These are phyloP conservation scores for Fusarium denticulatum DNA, from an alignment of 2,329 filamentous ascomycete species.

Conservation along the genomic window DNA sequence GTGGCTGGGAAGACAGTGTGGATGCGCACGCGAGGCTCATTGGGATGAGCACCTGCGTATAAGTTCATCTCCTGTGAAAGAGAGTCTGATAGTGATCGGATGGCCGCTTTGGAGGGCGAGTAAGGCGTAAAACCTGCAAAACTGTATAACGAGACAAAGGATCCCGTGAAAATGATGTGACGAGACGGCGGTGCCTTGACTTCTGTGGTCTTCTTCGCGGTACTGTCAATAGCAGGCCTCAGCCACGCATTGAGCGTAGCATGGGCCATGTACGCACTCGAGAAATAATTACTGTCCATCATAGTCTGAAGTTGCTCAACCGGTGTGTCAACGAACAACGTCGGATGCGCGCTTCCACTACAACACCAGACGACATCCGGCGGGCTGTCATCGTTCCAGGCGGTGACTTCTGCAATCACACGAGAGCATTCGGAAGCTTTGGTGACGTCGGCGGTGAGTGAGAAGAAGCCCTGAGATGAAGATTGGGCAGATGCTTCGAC, in stretches of 20 bases:
- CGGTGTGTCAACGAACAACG: conserved; percentile 27
- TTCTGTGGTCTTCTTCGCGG: background rate
- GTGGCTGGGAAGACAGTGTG: conserved; percentile 31
- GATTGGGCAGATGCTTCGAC: conserved; percentile 8
- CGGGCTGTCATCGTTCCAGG: conserved; percentile 10
- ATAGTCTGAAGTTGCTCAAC: conserved; percentile 30
- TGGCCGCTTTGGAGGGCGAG: conserved; percentile 25
- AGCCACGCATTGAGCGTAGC: conserved; percentile 27
- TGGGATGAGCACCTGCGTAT: conserved; percentile 17
- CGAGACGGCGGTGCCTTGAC: background rate
- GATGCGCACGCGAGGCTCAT: conserved; percentile 14
- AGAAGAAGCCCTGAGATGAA: conserved; percentile 20
- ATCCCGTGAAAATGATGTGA: conserved; percentile 29
- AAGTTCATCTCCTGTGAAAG: conserved; percentile 33
- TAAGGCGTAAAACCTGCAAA: conserved; percentile 30
- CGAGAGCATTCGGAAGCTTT: conserved; percentile 15
- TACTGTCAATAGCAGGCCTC: background rate
- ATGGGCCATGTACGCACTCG: conserved; percentile 32
- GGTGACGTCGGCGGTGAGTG: conserved; percentile 13
- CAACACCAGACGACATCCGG: conserved; percentile 29
- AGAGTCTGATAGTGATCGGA: conserved; percentile 25
- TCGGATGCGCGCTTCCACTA: conserved; percentile 30
- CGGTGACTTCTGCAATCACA: conserved; percentile 11
- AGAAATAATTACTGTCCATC: conserved; percentile 38
- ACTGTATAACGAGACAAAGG: conserved; percentile 30